phyloP scores from a whole-genome alignment of 1,139 yeast genomes.

The Sugiyamaella novakii region DNA sequence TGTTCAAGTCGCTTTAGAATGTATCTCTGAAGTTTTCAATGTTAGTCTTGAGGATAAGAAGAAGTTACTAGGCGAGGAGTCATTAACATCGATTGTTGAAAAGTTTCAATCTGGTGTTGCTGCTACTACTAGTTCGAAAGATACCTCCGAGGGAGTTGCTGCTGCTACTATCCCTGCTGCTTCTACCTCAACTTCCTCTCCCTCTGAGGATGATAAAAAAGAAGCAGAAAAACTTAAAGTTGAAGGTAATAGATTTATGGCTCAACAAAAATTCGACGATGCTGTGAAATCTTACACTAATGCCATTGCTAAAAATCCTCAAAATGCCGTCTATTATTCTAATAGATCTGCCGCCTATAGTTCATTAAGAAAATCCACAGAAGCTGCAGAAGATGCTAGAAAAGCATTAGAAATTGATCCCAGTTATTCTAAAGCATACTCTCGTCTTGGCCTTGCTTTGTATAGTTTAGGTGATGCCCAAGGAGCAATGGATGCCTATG shows the following conservation, averaged over 20 bases:
- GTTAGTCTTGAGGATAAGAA: slow-evolving; percentile 52
- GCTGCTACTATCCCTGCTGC: slow-evolving; percentile 26
- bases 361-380: slow-evolving; percentile 68
- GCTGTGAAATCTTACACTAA: slow-evolving; percentile 79
- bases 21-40: slow-evolving; percentile 84
- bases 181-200: slow-evolving; percentile 30
- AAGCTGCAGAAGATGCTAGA: slow-evolving; percentile 83
- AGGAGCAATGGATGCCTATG: slow-evolving; percentile 88
- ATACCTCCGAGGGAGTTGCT: slow-evolving; percentile 32
- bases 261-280: slow-evolving; percentile 64
- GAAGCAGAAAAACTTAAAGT: slow-evolving; percentile 82
- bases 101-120: slow-evolving; percentile 27
- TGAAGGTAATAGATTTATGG: slow-evolving; percentile 91
- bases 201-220: slow-evolving; percentile 56
- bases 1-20: slow-evolving; percentile 92
- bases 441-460: slow-evolving; percentile 91
- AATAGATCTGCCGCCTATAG: slow-evolving; percentile 98
- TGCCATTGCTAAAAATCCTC: slow-evolving; percentile 72
- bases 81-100: slow-evolving; percentile 36
- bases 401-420: slow-evolving; percentile 79
- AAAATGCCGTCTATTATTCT: slow-evolving; percentile 82
- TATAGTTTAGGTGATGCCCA: slow-evolving; percentile 88
- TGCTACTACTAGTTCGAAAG: slow-evolving; percentile 4
- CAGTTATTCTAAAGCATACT: slow-evolving; percentile 85
- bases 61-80: slow-evolving; percentile 52